These are phyloP conservation scores for Fusarium odoratissimum DNA, from an alignment of 2,329 filamentous ascomycete species.

Conservation along the genomic window DNA sequence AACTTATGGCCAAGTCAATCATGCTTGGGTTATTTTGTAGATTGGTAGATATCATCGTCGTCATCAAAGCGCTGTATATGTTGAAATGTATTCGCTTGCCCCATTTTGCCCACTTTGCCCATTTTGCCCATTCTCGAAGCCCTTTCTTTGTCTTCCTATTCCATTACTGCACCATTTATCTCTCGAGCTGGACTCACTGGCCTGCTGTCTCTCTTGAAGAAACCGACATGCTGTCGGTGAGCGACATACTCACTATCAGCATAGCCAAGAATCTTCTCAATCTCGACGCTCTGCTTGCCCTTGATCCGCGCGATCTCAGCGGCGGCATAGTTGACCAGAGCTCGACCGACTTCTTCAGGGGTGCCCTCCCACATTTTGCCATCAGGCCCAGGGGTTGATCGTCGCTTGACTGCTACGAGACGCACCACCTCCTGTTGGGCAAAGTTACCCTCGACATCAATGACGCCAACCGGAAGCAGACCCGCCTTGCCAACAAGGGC, in stretches of 20 bases:
- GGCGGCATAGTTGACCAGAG: slow-evolving; percentile 92
- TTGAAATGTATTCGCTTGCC: slow-evolving; percentile 38
- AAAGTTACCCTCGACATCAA: slow-evolving; percentile 90
- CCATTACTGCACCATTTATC: slow-evolving; percentile 36
- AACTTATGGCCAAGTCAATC: slow-evolving; percentile 27
- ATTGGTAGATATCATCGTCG: slow-evolving; percentile 36
- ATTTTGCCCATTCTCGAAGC: slow-evolving; percentile 15
- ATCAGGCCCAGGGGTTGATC: slow-evolving; percentile 53
- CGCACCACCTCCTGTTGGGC: slow-evolving; percentile 93
- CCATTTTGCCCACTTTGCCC: slow-evolving; percentile 31
- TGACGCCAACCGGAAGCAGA: slow-evolving; percentile 88
- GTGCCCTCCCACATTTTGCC: slow-evolving; percentile 62
- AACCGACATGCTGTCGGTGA: slow-evolving; percentile 85
- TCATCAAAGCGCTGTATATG: slow-evolving; percentile 38
- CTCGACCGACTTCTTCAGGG: slow-evolving; percentile 82
- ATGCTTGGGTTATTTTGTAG: slow-evolving; percentile 40
- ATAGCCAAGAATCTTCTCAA: slow-evolving; percentile 84
- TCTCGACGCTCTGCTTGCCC: slow-evolving; percentile 85
- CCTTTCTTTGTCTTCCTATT: slow-evolving; percentile 18
- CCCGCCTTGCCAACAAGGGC: slow-evolving; percentile 87
- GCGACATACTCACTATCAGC: slow-evolving; percentile 96
- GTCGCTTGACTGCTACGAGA: slow-evolving; percentile 80
- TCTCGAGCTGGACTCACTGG: slow-evolving; percentile 61
- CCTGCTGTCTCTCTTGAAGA: slow-evolving; percentile 69
- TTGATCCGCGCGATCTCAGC: slow-evolving; percentile 86